Base-by-base conservation (phyloP, 2,329 filamentous ascomycete genomes). In the Aureobasidium mangrovei region DNA sequence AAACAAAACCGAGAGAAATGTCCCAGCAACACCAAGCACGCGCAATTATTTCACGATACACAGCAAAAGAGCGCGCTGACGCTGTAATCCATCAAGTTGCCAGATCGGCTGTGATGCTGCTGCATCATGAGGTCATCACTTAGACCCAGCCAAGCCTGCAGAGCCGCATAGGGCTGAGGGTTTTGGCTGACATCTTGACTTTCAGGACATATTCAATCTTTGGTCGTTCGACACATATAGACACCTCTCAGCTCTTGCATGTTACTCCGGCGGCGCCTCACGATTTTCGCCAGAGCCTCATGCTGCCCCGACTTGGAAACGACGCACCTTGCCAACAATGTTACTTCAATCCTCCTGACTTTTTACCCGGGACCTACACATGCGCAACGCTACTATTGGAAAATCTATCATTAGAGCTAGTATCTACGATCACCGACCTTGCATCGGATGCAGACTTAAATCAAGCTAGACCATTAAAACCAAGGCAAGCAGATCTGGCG, bases 21-120 rank as follows among this genome's bases (percentile, higher is more conserved):
- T 39, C 28, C 46, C 40, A 48, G 46, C 35, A 40, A 36, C 46
- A 48, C 46, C 46, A 48, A 40, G 40, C 35, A 48, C 35, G 40
- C 46, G 35, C 46, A 33, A 48, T 48, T 35, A 48, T 40, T 29
- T 48, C 46, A 48, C 46, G 46, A 48, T 24, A 48, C 33, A 36
- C 36, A 38, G 35, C 18, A 12, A 48, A 48, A 48, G 35, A 26
- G 33, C 46, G 46, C 46, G 46, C 40, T 48, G 46, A 48, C 38
- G 46, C 24, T 31, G 27, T 31, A 48, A 40, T 32, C 46, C 46
- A 48, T 48, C 27, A 24, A 27, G 18, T 41, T 41, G 39, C 39
- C 39, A 7, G 10, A 41, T 41, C 39, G 39, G 18, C 7, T 41
- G 36, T 38, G 35, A 5, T 10, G n/a, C 35, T 18, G 18, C 18